Evolutionary conservation across 352 stramenopile species (phyloP).

Genomic region (Blastocystis sp.): DNA sequence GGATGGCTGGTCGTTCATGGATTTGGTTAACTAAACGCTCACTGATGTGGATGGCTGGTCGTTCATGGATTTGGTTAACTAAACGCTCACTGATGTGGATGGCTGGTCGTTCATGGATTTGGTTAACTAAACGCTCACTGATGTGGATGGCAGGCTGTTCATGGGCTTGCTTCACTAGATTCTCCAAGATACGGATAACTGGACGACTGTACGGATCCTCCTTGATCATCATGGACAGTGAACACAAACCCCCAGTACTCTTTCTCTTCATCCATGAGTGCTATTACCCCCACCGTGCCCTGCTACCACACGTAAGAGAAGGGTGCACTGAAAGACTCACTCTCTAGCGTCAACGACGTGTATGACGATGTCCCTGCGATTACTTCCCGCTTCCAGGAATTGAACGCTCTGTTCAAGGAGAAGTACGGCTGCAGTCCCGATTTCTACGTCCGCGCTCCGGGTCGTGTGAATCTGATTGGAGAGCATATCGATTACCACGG

Average conservation of each 20-base stretch:
- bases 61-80: too few relatives aligned
- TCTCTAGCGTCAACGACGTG: background rate
- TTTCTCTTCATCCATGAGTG: background rate
- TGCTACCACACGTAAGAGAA: slow-evolving; percentile 31
- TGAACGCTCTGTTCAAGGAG: slow-evolving; percentile 76
- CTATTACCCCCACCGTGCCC: background rate
- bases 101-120: too few relatives aligned
- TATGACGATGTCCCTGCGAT: slow-evolving; percentile 40
- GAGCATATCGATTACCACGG: slow-evolving; percentile 86
- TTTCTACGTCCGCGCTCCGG: slow-evolving; percentile 80
- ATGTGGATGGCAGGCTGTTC: too few relatives aligned
- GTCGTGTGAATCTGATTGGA: slow-evolving; percentile 85
- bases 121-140: too few relatives aligned
- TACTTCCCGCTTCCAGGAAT: slow-evolving; percentile 54
- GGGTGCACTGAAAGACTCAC: background rate
- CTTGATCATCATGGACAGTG: too few relatives aligned
- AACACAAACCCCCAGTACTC: background rate
- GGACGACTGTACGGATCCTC: too few relatives aligned
- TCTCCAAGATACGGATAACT: too few relatives aligned
- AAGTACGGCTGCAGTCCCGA: slow-evolving; percentile 76
- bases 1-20: too few relatives aligned
- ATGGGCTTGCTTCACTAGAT: too few relatives aligned
- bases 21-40: too few relatives aligned
- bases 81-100: too few relatives aligned
- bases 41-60: too few relatives aligned